Percentiles rank a stretch among this genome's conserved stretches.
These are phyloP conservation scores for Arthrobotrys megalospora DNA, from an alignment of 2,329 filamentous ascomycete genomes.

Conservation along the genomic window DNA sequence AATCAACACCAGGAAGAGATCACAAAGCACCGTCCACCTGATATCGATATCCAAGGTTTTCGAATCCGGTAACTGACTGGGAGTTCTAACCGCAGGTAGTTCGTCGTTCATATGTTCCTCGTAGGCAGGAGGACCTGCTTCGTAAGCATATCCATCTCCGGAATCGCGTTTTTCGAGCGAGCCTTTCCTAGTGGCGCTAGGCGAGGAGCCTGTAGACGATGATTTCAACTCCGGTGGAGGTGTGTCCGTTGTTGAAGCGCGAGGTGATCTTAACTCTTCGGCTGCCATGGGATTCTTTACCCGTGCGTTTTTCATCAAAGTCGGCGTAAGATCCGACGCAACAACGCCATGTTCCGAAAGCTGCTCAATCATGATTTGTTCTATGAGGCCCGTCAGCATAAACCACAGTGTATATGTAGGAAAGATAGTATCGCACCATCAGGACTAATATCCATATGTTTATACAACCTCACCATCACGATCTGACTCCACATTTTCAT, in stretches of 20 bases:
- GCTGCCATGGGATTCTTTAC: constrained; percentile 90
- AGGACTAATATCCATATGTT: constrained; percentile 94
- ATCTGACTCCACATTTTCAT: constrained; percentile 98
- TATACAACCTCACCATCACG: constrained; percentile 95
- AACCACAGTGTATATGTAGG: not conserved
- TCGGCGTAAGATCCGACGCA: constrained; percentile 84
- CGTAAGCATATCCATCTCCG: constrained; percentile 33
- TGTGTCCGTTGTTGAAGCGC: constrained; percentile 63
- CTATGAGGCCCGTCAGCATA: constrained; percentile 67
- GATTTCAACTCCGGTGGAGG: constrained; percentile 63
- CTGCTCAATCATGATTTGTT: constrained; percentile 99
- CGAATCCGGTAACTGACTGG: constrained; percentile 84
- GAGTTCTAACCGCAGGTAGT: constrained; percentile 83
- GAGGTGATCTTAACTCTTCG: constrained; percentile 63
- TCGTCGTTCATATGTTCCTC: constrained; percentile 70
- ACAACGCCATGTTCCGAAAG: constrained; percentile 91
- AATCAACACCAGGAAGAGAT: constrained; percentile 94
- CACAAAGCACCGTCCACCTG: constrained; percentile 95
- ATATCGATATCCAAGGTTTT: constrained; percentile 94
- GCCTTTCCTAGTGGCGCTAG: constrained; percentile 60
- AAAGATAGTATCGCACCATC: constrained; percentile 68
- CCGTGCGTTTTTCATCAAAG: constrained; percentile 90
- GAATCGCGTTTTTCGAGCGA: constrained; percentile 62
- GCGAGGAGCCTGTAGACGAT: constrained; percentile 66
- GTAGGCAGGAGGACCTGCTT: constrained; percentile 70